These are phyloP conservation scores for Colletotrichum echinochloae DNA, from an alignment of 2,329 filamentous ascomycete genomes.

Conservation along the genomic window DNA sequence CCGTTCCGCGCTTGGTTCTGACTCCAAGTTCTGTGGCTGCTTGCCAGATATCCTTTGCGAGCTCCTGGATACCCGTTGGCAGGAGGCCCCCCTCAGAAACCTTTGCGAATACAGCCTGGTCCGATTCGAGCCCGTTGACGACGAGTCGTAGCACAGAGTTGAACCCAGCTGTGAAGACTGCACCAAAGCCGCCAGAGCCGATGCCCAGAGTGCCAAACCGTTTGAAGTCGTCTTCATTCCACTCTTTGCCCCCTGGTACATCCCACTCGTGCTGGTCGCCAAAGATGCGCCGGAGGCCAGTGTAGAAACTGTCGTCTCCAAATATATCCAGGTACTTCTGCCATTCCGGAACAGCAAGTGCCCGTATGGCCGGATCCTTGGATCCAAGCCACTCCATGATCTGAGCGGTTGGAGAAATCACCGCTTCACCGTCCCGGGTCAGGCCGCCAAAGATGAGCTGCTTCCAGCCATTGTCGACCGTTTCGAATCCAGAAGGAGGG, in stretches of 20 bases:
- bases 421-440: neutral
- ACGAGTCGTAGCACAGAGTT: conserved; percentile 18
- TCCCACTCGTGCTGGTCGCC: conserved; percentile 12
- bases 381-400: neutral
- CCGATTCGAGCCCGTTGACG: conserved; percentile 4
- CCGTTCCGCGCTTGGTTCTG: neutral
- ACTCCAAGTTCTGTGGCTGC: neutral
- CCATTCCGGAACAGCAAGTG: conserved; percentile 11
- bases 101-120: neutral
- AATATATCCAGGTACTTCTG: conserved; percentile 19
- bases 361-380: neutral
- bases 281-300: conserved; percentile 17
- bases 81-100: neutral
- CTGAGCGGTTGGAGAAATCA: neutral
- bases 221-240: conserved; percentile 7
- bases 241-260: neutral
- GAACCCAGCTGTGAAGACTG: conserved; percentile 17
- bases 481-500: neutral
- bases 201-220: conserved; percentile 21
- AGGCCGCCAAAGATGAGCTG: neutral
- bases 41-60: neutral
- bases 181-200: conserved; percentile 21
- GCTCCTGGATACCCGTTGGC: neutral
- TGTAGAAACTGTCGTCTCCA: conserved; percentile 25
- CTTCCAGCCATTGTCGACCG: neutral